A percentile compares a stretch with the other conserved stretches of the same genome.
phyloP scores from a whole-genome alignment of 1,284 basidiomycete species.

The Sporisorium scitamineum region DNA sequence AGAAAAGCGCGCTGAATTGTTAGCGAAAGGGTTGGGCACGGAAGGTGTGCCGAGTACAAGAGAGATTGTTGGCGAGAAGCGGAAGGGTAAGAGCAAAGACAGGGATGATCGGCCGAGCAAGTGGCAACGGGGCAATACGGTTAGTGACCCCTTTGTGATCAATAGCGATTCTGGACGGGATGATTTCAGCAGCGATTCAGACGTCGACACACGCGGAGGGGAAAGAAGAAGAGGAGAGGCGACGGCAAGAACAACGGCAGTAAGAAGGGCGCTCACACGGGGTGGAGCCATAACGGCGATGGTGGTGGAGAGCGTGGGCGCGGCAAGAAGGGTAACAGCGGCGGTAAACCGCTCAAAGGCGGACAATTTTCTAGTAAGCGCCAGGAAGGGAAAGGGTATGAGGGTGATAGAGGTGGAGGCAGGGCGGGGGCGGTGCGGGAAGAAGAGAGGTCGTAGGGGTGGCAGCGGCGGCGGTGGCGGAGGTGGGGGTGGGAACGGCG shows the following conservation, averaged over 20 bases:
- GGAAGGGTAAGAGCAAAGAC: background rate
- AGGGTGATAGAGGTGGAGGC: background rate
- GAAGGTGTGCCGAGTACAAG: slow-evolving; percentile 5
- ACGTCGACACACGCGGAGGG: background rate
- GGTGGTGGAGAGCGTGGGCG: background rate
- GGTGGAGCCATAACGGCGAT: slow-evolving; percentile 32
- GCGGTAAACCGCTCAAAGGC: slow-evolving; percentile 5
- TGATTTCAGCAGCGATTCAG: slow-evolving; percentile 16
- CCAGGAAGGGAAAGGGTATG: slow-evolving; percentile 4
- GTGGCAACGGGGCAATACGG: slow-evolving; percentile 9
- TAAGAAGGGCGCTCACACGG: slow-evolving; percentile 4
- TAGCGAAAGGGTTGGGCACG: slow-evolving; percentile 13
- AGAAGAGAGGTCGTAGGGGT: background rate
- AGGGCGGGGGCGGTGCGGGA: too few species aligned
- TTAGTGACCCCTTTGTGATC: slow-evolving; percentile 12
- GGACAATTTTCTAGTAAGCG: slow-evolving; percentile 16
- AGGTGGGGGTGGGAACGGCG: background rate
- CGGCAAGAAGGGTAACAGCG: background rate
- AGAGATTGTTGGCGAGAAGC: slow-evolving; percentile 14
- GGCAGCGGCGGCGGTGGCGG: background rate
- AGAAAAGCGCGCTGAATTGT: slow-evolving; percentile 21
- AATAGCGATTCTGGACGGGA: slow-evolving; percentile 17
- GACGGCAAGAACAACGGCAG: slow-evolving; percentile 28
- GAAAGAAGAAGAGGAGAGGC: slow-evolving; percentile 12
- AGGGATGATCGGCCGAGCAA: slow-evolving; percentile 9